Evolutionary conservation across 495 filamentous ascomycete genomes (phyloP).

Genomic region (Amniculicola lignicola): DNA sequence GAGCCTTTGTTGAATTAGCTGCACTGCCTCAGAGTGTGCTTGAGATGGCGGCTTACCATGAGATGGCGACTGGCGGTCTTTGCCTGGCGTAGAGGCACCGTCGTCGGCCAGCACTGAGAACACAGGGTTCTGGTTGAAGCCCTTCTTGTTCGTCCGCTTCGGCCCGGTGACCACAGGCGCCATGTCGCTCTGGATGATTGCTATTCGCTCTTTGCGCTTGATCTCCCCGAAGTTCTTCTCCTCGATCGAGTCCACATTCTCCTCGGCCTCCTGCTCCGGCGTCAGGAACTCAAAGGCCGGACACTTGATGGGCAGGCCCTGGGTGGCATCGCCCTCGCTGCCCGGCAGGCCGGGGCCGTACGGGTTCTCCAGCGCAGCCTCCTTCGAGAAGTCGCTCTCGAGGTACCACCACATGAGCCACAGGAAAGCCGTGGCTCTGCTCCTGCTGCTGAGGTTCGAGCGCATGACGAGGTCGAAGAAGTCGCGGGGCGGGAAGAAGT

Average conservation of each 20-base stretch:
- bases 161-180: slow-evolving; percentile 38
- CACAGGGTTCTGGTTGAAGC: slow-evolving; percentile 36
- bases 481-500: slow-evolving; percentile 81
- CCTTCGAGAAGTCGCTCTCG: slow-evolving; percentile 87
- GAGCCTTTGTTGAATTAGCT: slow-evolving; percentile 11
- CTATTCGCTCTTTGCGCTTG: slow-evolving; percentile 78
- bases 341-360: slow-evolving; percentile 74
- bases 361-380: slow-evolving; percentile 81
- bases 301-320: slow-evolving; percentile 71
- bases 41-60: slow-evolving; percentile 18
- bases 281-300: slow-evolving; percentile 75
- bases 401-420: slow-evolving; percentile 99
- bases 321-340: slow-evolving; percentile 49
- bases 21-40: not conserved
- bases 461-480: slow-evolving; percentile 98
- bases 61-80: slow-evolving; percentile 33
- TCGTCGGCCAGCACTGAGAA: slow-evolving; percentile 34
- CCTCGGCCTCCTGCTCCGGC: slow-evolving; percentile 68
- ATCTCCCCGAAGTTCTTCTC: slow-evolving; percentile 82
- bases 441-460: slow-evolving; percentile 73
- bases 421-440: slow-evolving; percentile 82
- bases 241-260: slow-evolving; percentile 87
- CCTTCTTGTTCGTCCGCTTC: slow-evolving; percentile 35
- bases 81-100: slow-evolving; percentile 30
- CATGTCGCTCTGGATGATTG: slow-evolving; percentile 35